Percentiles rank a stretch among this genome's conserved stretches.
phyloP scores from a whole-genome alignment of 1,284 basidiomycete genomes.

The Microbotryum scabiosae region DNA sequence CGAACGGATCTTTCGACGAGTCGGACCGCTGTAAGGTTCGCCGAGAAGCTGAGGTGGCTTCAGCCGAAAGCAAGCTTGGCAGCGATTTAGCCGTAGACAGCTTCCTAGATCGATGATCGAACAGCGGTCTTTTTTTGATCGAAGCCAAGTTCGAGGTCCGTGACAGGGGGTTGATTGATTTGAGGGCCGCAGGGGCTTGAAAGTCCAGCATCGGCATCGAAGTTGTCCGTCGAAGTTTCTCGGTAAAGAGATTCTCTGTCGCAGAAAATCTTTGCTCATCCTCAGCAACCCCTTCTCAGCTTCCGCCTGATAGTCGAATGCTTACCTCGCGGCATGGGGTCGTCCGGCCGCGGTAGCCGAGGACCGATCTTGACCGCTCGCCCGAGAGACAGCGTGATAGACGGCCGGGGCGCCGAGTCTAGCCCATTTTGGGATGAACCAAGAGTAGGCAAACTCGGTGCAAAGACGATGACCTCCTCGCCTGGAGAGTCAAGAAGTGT shows the following conservation, averaged over 20 bases:
- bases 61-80: too few species aligned
- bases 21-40: neutral
- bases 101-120: neutral
- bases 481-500: conserved; percentile 2
- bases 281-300: neutral
- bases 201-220: conserved; percentile 22
- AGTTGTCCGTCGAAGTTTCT: conserved; percentile 22
- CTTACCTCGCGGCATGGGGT: conserved; percentile 27
- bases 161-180: neutral
- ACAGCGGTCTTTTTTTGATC: neutral
- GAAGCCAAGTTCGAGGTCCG: neutral
- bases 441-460: neutral
- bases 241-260: conserved; percentile 24
- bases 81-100: neutral
- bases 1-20: neutral
- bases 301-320: too few species aligned
- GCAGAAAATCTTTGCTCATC: neutral
- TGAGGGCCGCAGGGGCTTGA: neutral
- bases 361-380: neutral
- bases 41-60: neutral
- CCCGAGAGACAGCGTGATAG: conserved; percentile 17
- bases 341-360: conserved; percentile 24
- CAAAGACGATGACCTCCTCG: conserved; percentile 25
- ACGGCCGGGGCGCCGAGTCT: neutral
- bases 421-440: neutral